A percentile compares a stretch with the other conserved stretches of the same genome.
Conservation (phyloP, 352 stramenopile genomes). For the Lagenidium giganteum region DNA sequence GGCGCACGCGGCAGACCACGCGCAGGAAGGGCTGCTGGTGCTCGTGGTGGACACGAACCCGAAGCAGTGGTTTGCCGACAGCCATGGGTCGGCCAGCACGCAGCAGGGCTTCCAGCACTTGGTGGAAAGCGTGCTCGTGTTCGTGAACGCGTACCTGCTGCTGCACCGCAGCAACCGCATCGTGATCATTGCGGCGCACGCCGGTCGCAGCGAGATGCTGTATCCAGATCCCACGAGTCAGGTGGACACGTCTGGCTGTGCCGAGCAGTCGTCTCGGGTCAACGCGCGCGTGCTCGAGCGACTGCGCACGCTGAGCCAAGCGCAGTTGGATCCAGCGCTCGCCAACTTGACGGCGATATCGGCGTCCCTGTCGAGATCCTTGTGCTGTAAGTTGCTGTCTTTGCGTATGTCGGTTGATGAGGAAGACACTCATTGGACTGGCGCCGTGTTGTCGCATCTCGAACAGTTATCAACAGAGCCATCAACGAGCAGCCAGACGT, state of each 20-base stretch:
- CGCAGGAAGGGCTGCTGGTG: conserved; percentile 58
- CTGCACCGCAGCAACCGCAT: conserved; percentile 84
- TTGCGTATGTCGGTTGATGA: background rate
- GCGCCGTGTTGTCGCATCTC: background rate
- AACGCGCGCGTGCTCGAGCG: conserved; percentile 69
- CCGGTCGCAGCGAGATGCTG: conserved; percentile 62
- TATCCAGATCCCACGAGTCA: conserved; percentile 73
- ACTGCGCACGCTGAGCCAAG: conserved; percentile 48
- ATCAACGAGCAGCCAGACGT: conserved; percentile 75
- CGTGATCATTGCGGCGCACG: conserved; percentile 77
- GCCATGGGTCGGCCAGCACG: too few relatives aligned
- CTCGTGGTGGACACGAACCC: conserved; percentile 81
- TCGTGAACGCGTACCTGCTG: conserved; percentile 84
- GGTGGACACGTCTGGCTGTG: conserved; percentile 50
- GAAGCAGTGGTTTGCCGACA: conserved; percentile 53
- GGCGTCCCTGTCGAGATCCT: conserved; percentile 64
- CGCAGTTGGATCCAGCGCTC: conserved; percentile 41
- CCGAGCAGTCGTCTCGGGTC: conserved; percentile 69
- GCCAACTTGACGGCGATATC: conserved; percentile 65
- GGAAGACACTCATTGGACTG: background rate
- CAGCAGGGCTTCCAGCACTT: conserved; percentile 54
- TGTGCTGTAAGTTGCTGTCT: conserved; percentile 60
- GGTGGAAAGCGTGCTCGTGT: conserved; percentile 74
- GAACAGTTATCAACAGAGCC: conserved; percentile 82
- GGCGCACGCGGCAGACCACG: too few relatives aligned